phyloP scores from a whole-genome alignment of 208 protist genomes.

The Trypanosoma vivax region DNA sequence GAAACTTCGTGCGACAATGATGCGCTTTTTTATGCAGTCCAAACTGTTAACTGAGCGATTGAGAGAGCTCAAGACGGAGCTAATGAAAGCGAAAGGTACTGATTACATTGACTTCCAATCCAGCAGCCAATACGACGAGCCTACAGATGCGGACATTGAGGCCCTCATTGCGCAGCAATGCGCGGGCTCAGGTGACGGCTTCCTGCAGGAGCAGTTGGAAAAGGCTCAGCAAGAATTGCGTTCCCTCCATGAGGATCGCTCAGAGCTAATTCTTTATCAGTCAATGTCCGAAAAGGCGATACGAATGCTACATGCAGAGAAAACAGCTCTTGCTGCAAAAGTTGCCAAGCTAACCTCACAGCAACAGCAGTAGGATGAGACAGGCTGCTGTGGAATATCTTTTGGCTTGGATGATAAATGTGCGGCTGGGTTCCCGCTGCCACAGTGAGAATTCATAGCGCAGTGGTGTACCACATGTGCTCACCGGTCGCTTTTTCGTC shows the following conservation, averaged over 20 bases:
- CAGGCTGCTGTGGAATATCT: too few species aligned
- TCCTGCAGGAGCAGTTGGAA: conserved; percentile 25
- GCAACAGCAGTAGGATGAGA: neutral
- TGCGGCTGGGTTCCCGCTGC: too few species aligned
- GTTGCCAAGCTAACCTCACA: neutral
- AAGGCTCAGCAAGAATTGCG: conserved; percentile 34
- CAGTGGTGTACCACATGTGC: too few species aligned
- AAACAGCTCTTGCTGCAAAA: conserved; percentile 18
- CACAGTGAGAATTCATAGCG: too few species aligned
- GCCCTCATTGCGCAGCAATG: neutral
- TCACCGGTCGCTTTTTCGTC: too few species aligned
- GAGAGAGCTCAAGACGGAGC: conserved; percentile 51
- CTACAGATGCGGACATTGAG: neutral
- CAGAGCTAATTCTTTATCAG: conserved; percentile 72
- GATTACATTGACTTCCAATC: conserved; percentile 62
- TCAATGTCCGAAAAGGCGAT: conserved; percentile 67
- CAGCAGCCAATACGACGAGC: conserved; percentile 11
- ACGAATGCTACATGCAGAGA: conserved; percentile 63
- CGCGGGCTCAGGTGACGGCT: conserved; percentile 9
- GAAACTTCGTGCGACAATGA: conserved; percentile 45
- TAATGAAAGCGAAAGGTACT: conserved; percentile 57
- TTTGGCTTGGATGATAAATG: too few species aligned
- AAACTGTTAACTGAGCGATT: conserved; percentile 25
- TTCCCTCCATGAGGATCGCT: conserved; percentile 40
- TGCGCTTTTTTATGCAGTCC: conserved; percentile 51